Evolutionary conservation across 1,139 yeast genomes (phyloP).

Genomic region (Geotrichum histeridarum): DNA sequence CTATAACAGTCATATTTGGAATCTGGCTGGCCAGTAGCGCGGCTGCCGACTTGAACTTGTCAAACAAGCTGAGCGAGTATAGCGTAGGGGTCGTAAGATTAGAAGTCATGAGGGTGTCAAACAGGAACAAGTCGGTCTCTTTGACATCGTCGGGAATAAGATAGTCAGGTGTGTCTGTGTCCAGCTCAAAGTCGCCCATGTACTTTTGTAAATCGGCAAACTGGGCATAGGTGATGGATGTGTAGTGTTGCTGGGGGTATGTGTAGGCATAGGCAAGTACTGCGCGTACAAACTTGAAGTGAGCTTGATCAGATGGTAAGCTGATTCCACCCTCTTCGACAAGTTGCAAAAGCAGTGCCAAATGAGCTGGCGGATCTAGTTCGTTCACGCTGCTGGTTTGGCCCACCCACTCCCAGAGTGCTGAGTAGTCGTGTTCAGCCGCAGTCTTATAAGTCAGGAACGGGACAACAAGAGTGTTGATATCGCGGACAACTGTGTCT

Average conservation of each 20-base stretch:
- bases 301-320: conserved; percentile 11
- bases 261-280: conserved; percentile 11
- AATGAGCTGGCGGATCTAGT: conserved; percentile 13
- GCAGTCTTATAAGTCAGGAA: conserved; percentile 21
- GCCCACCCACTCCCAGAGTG: conserved; percentile 24
- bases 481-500: conserved; percentile 24
- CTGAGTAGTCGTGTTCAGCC: conserved; percentile 18
- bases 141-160: conserved; percentile 13
- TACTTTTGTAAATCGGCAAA: conserved; percentile 19
- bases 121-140: conserved; percentile 12
- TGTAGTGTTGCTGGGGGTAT: conserved; percentile 12
- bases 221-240: conserved; percentile 7
- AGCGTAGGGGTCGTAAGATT: conserved; percentile 11
- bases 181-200: conserved; percentile 16
- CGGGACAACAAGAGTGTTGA: conserved; percentile 26
- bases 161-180: conserved; percentile 17
- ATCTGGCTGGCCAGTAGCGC: conserved; percentile 7
- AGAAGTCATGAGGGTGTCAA: conserved; percentile 9
- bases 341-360: conserved; percentile 8
- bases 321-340: conserved; percentile 13
- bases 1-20: conserved; percentile 14
- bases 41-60: conserved; percentile 14
- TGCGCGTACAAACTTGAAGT: conserved; percentile 7
- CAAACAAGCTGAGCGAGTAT: conserved; percentile 11
- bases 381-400: conserved; percentile 11